Evolutionary conservation across 2,329 filamentous ascomycete genomes (phyloP), one percentile per base, ranked within the genome.

Genomic region (Ophiostoma tasmaniense): DNA sequence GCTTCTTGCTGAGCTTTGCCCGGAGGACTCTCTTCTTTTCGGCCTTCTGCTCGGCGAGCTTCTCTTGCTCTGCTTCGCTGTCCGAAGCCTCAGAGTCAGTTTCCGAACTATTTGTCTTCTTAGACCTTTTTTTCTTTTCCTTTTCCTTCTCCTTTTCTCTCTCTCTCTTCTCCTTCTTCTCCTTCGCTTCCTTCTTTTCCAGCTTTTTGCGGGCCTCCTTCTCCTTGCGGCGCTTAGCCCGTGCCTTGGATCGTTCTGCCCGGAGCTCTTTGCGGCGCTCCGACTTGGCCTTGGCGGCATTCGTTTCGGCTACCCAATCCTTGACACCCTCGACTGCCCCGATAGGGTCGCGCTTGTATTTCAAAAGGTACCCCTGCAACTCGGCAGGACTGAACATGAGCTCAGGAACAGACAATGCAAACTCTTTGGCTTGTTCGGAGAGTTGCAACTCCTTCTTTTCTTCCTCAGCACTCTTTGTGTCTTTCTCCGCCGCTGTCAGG

Each of bases 371-470:
- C 5, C 86, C 86, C 74, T 88, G 86, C 5, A 88, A 80, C 76
- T 88, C 85, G 6, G 86, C 86, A 0, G 85, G 86, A 67, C 83
- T 85, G 74, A 88, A 88, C 74, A 86, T 81, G 61, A 81, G 77
- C 35, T 79, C 78, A 0, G 86, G 86, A n/a, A 88, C 79, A 74
- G 78, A 79, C 10, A 77, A 73, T 0, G 82, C 80, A 70, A 88
- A 88, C 67, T 80, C 73, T 14, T 74, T 68, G 0, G 85, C 83
- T n/a, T 86, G 77, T 3, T 71, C 72, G 20, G 80, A 76, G n/a
- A 87, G 76, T n/a, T 74, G 75, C 28, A 79, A 77, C 4, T 75
- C 74, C 25, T 77, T 73, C 3, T 73, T 25, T 50, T 67, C 64
- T 25, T 20, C 8, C 20, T 52, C 59, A 33, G 4, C 55, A 6